These are phyloP conservation scores for Ceratocystis lukuohia DNA, from an alignment of 2,329 filamentous ascomycete species.

Conservation along the genomic window DNA sequence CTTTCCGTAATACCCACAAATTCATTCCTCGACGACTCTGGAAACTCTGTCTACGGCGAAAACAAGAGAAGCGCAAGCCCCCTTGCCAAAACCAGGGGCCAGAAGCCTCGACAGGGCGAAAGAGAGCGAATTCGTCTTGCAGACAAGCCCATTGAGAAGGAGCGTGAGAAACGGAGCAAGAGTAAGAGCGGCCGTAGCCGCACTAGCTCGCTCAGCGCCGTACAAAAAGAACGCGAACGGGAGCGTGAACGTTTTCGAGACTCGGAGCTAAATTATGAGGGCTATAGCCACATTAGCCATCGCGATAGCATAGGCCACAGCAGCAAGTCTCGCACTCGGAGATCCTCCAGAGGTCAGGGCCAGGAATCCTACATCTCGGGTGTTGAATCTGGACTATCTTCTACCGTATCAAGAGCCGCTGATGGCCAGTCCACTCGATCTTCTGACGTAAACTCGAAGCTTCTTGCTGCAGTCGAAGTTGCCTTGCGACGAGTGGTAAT, in stretches of 20 bases:
- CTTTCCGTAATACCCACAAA: constrained; percentile 62
- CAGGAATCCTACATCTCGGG: constrained; percentile 41
- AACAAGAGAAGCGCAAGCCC: constrained; percentile 15
- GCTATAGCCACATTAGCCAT: constrained; percentile 13
- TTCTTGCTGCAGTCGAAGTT: constrained; percentile 85
- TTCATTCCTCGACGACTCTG: constrained; percentile 48
- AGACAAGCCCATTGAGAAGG: constrained; percentile 28
- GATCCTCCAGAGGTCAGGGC: constrained; percentile 33
- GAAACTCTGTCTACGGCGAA: constrained; percentile 27
- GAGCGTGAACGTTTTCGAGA: constrained; percentile 7
- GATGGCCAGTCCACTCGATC: constrained; percentile 43
- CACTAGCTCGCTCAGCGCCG: constrained; percentile 22
- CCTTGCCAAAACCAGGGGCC: constrained; percentile 25
- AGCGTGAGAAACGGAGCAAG: constrained; percentile 32
- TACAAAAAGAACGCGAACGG: constrained; percentile 22
- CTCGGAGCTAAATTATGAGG: constrained; percentile 11
- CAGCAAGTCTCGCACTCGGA: constrained; percentile 13
- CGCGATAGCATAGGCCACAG: constrained; percentile 15
- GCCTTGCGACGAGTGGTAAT: constrained; percentile 80
- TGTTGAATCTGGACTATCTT: constrained; percentile 43
- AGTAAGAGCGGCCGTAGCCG: constrained; percentile 28
- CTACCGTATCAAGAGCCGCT: constrained; percentile 40
- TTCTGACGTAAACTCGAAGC: constrained; percentile 64
- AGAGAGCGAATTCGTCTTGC: constrained; percentile 16
- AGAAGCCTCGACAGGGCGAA: constrained; percentile 33